Evolutionary conservation across 23 red algal genomes (phyloP).

Genomic region (Gracilaria gracilis): DNA sequence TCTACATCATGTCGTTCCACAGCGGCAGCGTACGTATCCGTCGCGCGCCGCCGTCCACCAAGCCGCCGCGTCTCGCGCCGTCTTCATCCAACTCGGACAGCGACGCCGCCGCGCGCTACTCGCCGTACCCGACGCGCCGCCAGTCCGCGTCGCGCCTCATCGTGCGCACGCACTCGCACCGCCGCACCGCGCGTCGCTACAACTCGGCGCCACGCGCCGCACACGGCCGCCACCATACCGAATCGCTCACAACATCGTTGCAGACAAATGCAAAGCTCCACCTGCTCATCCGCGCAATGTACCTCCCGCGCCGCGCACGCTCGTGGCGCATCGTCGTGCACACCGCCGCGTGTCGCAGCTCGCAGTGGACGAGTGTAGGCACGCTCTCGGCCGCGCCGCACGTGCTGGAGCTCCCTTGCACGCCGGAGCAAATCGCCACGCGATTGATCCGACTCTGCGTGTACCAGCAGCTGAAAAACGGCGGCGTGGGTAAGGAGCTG

Average conservation of each 20-base stretch:
- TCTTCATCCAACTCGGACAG: background rate
- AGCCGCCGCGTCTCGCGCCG: background rate
- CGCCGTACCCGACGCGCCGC: background rate
- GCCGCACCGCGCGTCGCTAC: background rate
- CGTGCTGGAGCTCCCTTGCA: slow-evolving; percentile 12
- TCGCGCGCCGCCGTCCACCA: background rate
- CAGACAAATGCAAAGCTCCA: background rate
- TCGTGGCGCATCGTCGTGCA: slow-evolving; percentile 5
- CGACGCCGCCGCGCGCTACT: background rate
- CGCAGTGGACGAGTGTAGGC: slow-evolving; percentile 1
- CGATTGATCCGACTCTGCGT: slow-evolving; percentile 4
- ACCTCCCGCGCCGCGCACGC: background rate
- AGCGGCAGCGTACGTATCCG: background rate
- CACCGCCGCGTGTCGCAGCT: background rate
- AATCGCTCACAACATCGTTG: background rate
- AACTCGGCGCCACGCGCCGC: background rate
- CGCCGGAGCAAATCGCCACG: background rate
- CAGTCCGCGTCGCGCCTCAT: background rate
- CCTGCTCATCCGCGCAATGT: background rate
- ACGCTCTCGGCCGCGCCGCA: background rate
- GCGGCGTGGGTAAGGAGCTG: background rate
- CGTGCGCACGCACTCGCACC: background rate
- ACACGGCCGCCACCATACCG: no score
- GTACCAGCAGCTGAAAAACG: background rate
- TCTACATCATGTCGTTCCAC: background rate